These are phyloP conservation scores for Effrenium voratum DNA, from an alignment of 73 alveolate genomes.

Conservation along the genomic window DNA sequence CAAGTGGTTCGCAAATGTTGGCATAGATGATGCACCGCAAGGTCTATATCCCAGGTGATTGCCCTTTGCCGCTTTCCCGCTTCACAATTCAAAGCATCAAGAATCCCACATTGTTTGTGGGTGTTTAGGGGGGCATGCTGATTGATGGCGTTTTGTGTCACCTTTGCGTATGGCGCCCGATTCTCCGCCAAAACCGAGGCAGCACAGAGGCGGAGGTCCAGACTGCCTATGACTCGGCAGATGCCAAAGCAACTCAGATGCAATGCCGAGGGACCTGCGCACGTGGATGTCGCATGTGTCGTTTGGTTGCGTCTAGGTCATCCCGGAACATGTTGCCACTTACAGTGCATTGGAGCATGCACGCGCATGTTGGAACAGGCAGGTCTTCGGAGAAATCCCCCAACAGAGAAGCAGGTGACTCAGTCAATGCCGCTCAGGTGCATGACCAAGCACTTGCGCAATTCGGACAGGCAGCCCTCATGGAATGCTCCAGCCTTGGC, in stretches of 20 bases:
- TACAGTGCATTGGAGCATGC: neutral
- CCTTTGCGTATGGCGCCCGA: no score
- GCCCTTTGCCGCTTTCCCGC: no score
- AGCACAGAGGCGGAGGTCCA: constrained; percentile 40
- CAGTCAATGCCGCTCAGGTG: neutral
- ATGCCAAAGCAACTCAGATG: constrained; percentile 8
- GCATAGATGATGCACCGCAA: no score
- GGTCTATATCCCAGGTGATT: no score
- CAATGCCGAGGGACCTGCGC: neutral
- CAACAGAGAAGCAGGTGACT: neutral
- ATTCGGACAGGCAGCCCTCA: constrained; percentile 28
- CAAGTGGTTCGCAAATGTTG: no score
- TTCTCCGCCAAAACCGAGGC: no score
- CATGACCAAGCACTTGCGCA: constrained; percentile 74
- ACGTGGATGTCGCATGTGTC: neutral
- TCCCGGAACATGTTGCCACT: neutral
- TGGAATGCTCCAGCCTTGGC: constrained; percentile 44
- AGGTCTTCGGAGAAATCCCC: neutral
- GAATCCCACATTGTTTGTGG: no score
- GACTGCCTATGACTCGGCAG: constrained; percentile 22
- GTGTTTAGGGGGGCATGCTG: no score
- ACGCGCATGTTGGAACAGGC: neutral
- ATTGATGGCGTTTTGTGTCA: no score
- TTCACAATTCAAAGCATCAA: no score
- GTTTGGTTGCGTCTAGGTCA: neutral